Evolutionary conservation across 2,329 filamentous ascomycete species (phyloP).

Genomic region (Hypoxylon sp.): DNA sequence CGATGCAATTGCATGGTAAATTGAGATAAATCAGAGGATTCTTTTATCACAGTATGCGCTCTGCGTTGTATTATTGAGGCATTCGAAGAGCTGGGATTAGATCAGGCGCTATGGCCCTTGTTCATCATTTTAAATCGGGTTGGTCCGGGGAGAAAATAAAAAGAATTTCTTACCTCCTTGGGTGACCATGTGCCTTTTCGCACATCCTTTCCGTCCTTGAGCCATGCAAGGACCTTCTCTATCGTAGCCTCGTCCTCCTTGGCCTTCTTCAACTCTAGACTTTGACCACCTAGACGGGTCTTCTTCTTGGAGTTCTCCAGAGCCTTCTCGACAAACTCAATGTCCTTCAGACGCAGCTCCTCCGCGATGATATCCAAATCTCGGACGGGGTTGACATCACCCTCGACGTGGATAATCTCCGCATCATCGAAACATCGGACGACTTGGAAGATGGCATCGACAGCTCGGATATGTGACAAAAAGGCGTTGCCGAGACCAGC

Average conservation of each 20-base stretch:
- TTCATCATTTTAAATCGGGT: conserved; percentile 77
- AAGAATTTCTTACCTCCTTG: conserved; percentile 82
- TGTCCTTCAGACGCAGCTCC: conserved; percentile 96
- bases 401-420: conserved; percentile 99
- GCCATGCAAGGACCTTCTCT: conserved; percentile 83
- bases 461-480: conserved; percentile 97
- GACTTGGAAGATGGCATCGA: conserved; percentile 97
- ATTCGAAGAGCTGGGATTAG: conserved; percentile 99
- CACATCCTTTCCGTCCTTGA: conserved; percentile 91
- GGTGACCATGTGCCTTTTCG: conserved; percentile 88
- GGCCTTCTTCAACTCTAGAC: conserved; percentile 96
- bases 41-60: conserved; percentile 88
- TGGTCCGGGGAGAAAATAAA: conserved; percentile 31
- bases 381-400: conserved; percentile 93
- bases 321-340: conserved; percentile 97
- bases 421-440: conserved; percentile 98
- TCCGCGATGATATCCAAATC: conserved; percentile 97
- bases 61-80: conserved; percentile 77
- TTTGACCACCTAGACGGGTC: conserved; percentile 92
- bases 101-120: conserved; percentile 94
- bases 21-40: conserved; percentile 67
- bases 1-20: no score
- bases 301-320: conserved; percentile 92
- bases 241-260: conserved; percentile 94
- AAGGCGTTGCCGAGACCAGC: conserved; percentile 97